Evolutionary conservation across 1,284 basidiomycete species (phyloP).

Genomic region (Leccinum fuscescens): DNA sequence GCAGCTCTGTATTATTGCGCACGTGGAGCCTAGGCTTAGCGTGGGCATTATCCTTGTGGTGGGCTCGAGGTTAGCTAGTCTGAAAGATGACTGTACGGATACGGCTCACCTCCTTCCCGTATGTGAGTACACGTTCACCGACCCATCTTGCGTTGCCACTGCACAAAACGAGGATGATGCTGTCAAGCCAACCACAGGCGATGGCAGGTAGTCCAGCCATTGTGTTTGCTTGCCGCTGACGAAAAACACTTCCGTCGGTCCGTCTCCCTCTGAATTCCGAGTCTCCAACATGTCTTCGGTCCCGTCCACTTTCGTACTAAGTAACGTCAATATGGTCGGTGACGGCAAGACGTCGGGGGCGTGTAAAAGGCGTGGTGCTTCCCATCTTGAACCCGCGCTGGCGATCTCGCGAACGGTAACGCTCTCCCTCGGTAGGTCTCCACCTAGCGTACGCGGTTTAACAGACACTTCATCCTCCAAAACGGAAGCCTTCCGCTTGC

Average conservation of each 20-base stretch:
- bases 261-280: slow-evolving; percentile 69
- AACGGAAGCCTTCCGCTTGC: slow-evolving; percentile 51
- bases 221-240: slow-evolving; percentile 64
- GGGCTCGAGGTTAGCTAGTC: slow-evolving; percentile 8
- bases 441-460: slow-evolving; percentile 68
- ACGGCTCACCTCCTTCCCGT: slow-evolving; percentile 69
- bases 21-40: slow-evolving; percentile 69
- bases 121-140: slow-evolving; percentile 74
- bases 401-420: slow-evolving; percentile 52
- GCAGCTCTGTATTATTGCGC: slow-evolving; percentile 64
- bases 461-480: slow-evolving; percentile 46
- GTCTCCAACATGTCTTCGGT: slow-evolving; percentile 73
- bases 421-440: slow-evolving; percentile 56
- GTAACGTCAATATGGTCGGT: slow-evolving; percentile 57
- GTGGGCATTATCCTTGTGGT: slow-evolving; percentile 66
- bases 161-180: slow-evolving; percentile 72
- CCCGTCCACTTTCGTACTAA: slow-evolving; percentile 60
- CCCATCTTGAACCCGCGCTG: slow-evolving; percentile 23
- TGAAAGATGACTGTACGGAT: background rate
- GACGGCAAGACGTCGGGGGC: slow-evolving; percentile 39
- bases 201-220: slow-evolving; percentile 87
- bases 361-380: slow-evolving; percentile 21
- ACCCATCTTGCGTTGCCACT: slow-evolving; percentile 74
- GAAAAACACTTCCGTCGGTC: slow-evolving; percentile 69
- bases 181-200: slow-evolving; percentile 63